Percentiles rank a stretch among this genome's conserved stretches.
Conservation (phyloP, 352 stramenopile species). For the Phytophthora hibernalis region DNA sequence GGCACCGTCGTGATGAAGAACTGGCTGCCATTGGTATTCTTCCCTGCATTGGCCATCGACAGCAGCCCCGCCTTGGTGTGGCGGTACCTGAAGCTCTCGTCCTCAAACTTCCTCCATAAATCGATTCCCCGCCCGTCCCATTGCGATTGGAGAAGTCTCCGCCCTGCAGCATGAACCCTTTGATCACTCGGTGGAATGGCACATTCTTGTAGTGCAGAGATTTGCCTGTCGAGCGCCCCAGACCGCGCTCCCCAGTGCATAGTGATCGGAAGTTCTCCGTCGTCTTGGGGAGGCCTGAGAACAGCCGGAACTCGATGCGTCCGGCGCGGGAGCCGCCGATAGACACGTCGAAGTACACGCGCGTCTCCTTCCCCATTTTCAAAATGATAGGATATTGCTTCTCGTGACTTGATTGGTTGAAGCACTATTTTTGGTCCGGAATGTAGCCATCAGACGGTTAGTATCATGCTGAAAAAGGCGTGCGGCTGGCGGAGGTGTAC, state of each 20-base stretch:
- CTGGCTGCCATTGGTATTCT: constrained; percentile 81
- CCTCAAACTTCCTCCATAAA: constrained; percentile 87
- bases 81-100: constrained; percentile 96
- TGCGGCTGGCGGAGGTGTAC: constrained; percentile 27
- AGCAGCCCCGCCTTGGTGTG: constrained; percentile 94
- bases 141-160: constrained; percentile 83
- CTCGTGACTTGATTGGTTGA: neutral
- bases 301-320: constrained; percentile 75
- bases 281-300: constrained; percentile 57
- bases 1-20: constrained; percentile 88
- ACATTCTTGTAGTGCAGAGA: constrained; percentile 71
- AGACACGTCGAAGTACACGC: constrained; percentile 76
- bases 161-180: constrained; percentile 87
- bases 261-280: constrained; percentile 73
- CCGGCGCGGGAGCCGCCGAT: constrained; percentile 85
- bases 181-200: constrained; percentile 88
- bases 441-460: constrained; percentile 5
- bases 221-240: constrained; percentile 65
- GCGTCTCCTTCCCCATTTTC: constrained; percentile 33
- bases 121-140: constrained; percentile 85
- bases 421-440: neutral
- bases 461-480: constrained; percentile 7
- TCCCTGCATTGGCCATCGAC: constrained; percentile 94
- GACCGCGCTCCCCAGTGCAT: constrained; percentile 74
- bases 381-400: neutral